A percentile compares a stretch with the other conserved stretches of the same genome.
Conservation (phyloP, 1,284 basidiomycete genomes). For the Blastosporella zonata region DNA sequence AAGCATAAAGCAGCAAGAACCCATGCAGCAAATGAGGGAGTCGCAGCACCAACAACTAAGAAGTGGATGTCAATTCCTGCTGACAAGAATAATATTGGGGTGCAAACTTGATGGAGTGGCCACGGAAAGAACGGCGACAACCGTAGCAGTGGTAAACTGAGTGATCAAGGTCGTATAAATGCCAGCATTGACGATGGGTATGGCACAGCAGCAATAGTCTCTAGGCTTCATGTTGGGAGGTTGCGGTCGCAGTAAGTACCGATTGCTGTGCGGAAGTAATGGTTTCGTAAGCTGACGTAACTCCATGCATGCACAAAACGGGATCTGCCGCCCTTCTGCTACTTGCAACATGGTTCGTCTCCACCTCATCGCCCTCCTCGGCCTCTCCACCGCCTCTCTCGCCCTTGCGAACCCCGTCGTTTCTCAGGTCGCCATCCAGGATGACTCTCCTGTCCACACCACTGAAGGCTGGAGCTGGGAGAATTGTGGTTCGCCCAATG, state of each 20-base stretch:
- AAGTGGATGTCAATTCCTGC: conserved; percentile 15
- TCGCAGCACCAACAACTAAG: conserved; percentile 80
- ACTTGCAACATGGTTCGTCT: conserved; percentile 31
- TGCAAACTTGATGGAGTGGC: conserved; percentile 75
- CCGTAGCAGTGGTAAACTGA: conserved; percentile 66
- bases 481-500: conserved; percentile 54
- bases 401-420: conserved; percentile 32
- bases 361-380: conserved; percentile 32
- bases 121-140: conserved; percentile 76
- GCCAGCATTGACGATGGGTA: conserved; percentile 83
- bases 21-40: conserved; percentile 71
- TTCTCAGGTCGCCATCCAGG: conserved; percentile 39
- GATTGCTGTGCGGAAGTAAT: conserved; percentile 7
- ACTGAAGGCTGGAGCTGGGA: conserved; percentile 50
- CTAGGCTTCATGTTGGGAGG: conserved; percentile 52
- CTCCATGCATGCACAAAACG: background rate
- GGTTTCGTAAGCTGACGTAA: conserved; percentile 23
- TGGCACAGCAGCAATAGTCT: conserved; percentile 81
- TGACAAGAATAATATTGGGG: background rate
- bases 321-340: background rate
- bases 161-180: conserved; percentile 80
- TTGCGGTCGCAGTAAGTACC: conserved; percentile 2
- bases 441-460: conserved; percentile 32
- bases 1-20: conserved; percentile 77
- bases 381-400: conserved; percentile 31